Percentiles rank a stretch among this genome's conserved stretches.
Conservation (phyloP, 768 basidiomycete genomes). For the Kwoniella botswanensis region DNA sequence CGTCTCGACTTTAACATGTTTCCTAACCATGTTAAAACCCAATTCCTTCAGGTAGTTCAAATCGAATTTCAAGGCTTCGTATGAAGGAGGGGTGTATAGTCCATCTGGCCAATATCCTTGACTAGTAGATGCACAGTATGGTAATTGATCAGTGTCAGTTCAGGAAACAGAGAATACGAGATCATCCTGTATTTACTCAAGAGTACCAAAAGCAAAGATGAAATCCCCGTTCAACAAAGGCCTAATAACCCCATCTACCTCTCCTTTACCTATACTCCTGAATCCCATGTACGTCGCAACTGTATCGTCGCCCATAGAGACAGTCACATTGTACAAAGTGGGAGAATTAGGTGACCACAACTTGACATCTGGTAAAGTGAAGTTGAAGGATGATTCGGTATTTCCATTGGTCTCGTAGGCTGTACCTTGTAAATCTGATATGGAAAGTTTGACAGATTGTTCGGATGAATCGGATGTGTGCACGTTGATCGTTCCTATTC, state of each 20-base stretch:
- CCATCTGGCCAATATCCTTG: conserved; percentile 46
- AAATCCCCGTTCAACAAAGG: conserved; percentile 35
- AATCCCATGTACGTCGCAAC: conserved; percentile 32
- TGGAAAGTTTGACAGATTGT: conserved; percentile 5
- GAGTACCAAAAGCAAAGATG: conserved; percentile 32
- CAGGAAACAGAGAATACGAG: too few relatives aligned
- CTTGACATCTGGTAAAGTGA: conserved; percentile 22
- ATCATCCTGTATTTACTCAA: conserved; percentile 28
- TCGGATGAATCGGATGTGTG: conserved; percentile 22
- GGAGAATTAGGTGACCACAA: conserved; percentile 34
- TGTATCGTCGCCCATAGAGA: conserved; percentile 30
- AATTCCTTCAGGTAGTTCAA: conserved; percentile 26
- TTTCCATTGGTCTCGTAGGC: conserved; percentile 9
- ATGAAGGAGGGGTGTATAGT: conserved; percentile 31
- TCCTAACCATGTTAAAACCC: conserved; percentile 41
- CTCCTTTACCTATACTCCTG: conserved; percentile 22
- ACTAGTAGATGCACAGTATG: conserved; percentile 1
- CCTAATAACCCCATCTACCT: conserved; percentile 24
- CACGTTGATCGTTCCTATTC: conserved; percentile 16
- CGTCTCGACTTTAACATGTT: conserved; percentile 41
- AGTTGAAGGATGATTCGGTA: conserved; percentile 20
- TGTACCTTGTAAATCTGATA: conserved; percentile 17
- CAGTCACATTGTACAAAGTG: conserved; percentile 30
- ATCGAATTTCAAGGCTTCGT: conserved; percentile 38
- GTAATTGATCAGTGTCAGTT: not conserved